Percentiles rank a stretch among this genome's conserved stretches.
Evolutionary conservation across 345 rosid species (phyloP).

Genomic region (Lenwebbia sp.): DNA sequence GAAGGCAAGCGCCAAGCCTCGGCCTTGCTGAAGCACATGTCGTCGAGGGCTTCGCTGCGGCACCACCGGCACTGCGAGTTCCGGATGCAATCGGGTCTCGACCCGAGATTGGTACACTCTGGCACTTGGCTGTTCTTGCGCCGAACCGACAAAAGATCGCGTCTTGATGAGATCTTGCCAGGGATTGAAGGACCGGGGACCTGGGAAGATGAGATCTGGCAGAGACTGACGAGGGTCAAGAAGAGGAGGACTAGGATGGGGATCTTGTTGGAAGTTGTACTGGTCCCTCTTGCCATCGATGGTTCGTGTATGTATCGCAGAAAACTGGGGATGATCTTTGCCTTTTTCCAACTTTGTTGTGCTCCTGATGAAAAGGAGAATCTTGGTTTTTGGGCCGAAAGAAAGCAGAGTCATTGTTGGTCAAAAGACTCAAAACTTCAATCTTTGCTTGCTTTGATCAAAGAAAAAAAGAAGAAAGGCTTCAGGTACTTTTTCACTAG

Average conservation of each 20-base stretch:
- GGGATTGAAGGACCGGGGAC: conserved; percentile 2
- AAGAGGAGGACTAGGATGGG: conserved; percentile 3
- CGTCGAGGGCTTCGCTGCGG: conserved; percentile 65
- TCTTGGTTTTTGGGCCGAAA: neutral
- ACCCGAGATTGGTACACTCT: conserved; percentile 40
- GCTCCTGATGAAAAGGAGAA: neutral
- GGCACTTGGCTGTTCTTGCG: conserved; percentile 29
- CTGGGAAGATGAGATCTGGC: conserved; percentile 5
- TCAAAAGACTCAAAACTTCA: neutral
- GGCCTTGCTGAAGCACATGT: conserved; percentile 51
- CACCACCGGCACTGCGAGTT: conserved; percentile 70
- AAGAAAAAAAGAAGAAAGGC: too few relatives aligned
- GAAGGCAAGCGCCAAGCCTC: conserved; percentile 68
- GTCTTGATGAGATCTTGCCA: conserved; percentile 8
- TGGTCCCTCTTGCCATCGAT: neutral
- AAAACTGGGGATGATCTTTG: neutral
- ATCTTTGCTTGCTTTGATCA: neutral
- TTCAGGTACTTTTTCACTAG: neutral
- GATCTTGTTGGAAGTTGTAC: neutral
- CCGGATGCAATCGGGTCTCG: conserved; percentile 48
- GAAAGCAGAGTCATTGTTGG: neutral
- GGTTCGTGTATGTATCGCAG: neutral
- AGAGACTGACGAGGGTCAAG: neutral
- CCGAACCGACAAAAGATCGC: conserved; percentile 15
- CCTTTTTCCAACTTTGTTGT: neutral